Conservation (phyloP, 169 alveolate genomes). For the Eimeria praecox region DNA sequence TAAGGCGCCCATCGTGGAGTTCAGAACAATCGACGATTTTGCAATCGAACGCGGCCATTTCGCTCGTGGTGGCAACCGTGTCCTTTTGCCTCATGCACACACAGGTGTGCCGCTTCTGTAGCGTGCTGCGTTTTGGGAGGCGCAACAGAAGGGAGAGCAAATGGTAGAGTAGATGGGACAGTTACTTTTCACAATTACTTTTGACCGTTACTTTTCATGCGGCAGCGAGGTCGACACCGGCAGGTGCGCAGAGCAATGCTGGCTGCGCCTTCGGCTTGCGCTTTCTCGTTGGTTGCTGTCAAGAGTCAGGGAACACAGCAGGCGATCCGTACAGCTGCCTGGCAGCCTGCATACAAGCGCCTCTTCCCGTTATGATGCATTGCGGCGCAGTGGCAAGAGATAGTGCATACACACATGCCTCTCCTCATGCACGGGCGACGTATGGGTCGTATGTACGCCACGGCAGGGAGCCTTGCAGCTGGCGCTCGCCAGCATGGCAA, state of each 20-base stretch:
- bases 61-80: not conserved
- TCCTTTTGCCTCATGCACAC: not conserved
- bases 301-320: slow-evolving; percentile 67
- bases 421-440: not conserved
- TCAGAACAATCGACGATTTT: not conserved
- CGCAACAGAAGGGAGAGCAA: not conserved
- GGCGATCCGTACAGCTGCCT: slow-evolving; percentile 59
- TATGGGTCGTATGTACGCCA: not conserved
- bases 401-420: not conserved
- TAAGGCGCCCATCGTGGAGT: not conserved
- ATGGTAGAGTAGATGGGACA: slow-evolving; percentile 22
- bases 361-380: slow-evolving; percentile 6
- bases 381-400: slow-evolving; percentile 41
- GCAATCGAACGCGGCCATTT: slow-evolving; percentile 27
- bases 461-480: slow-evolving; percentile 63
- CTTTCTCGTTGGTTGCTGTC: slow-evolving; percentile 5
- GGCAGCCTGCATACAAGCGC: slow-evolving; percentile 23
- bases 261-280: not conserved
- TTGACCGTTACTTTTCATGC: not conserved
- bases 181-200: not conserved
- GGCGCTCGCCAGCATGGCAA: slow-evolving; percentile 64
- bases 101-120: not conserved
- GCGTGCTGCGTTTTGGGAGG: not conserved
- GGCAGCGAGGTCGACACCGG: slow-evolving; percentile 17
- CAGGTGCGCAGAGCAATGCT: slow-evolving; percentile 39